Evolutionary conservation across 2,329 filamentous ascomycete genomes (phyloP).

Genomic region (Apiospora rasikravindrae): DNA sequence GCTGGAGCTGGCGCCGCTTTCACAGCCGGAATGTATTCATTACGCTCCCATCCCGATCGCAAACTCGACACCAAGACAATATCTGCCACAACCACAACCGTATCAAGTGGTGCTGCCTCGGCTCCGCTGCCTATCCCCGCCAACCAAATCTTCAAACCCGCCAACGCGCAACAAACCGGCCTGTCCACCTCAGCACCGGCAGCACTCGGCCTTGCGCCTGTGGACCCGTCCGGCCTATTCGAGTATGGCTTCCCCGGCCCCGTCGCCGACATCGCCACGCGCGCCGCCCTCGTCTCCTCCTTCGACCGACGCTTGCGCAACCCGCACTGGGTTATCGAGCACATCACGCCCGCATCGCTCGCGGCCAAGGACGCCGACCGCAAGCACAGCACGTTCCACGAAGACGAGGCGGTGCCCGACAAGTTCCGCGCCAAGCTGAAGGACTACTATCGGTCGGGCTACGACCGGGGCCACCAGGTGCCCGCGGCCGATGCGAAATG

Average conservation of each 20-base stretch:
- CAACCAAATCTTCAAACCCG: conserved; percentile 57
- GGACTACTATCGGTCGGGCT: conserved; percentile 94
- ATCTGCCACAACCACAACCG: conserved; percentile 35
- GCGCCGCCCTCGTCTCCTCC: conserved; percentile 79
- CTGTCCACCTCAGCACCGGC: conserved; percentile 39
- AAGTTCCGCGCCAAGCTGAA: conserved; percentile 89
- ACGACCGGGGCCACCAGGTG: conserved; percentile 95
- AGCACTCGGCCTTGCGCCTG: conserved; percentile 51
- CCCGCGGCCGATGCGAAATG: conserved; percentile 96
- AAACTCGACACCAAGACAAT: conserved; percentile 49
- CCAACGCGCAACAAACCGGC: conserved; percentile 29
- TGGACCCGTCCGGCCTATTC: conserved; percentile 78
- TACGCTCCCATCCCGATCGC: conserved; percentile 49
- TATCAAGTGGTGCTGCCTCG: conserved; percentile 40
- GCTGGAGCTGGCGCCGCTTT: conserved; percentile 78
- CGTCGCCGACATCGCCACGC: conserved; percentile 78
- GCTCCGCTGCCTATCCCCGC: conserved; percentile 56
- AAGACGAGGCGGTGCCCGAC: conserved; percentile 79
- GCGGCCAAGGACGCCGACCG: conserved; percentile 78
- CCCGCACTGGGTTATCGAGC: conserved; percentile 93
- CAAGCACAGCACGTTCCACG: conserved; percentile 80
- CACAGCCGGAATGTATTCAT: conserved; percentile 70
- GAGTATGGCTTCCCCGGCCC: conserved; percentile 94
- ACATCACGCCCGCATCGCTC: conserved; percentile 90
- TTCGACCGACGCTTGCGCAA: conserved; percentile 92